Base-by-base conservation (phyloP, 208 protist species). In the Trichomonas tenax region DNA sequence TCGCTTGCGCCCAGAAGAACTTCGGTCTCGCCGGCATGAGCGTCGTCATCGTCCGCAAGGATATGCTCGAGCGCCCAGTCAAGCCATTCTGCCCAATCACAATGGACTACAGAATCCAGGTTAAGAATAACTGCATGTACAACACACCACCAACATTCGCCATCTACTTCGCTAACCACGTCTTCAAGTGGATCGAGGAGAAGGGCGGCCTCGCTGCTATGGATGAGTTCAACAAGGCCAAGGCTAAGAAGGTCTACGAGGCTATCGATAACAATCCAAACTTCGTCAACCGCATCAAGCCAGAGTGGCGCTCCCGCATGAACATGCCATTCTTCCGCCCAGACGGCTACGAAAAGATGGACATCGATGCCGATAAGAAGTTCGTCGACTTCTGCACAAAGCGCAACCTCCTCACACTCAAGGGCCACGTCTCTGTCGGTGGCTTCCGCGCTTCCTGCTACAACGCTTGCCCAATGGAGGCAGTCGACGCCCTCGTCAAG, bases 111-210 rank as follows among this genome's bases (percentile, higher is more conserved):
- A 95, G 49, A 95, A 63, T 72, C 11, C 46, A 95, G 46, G 89
- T 72, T 26, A 58, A 51, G 46, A 95, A 51, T 15, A 26, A 89
- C 11, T 51, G 49, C 89, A 34, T 95, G 15, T 95, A 95, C 46
- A 95, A 95, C 38, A 95, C 89, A 38, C 89, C 89, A 36, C 89
- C 89, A 81, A 81, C 46, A 45, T 95, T 95, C 46, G 49, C 46
- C 11, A 72, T 72, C 46, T 95, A 95, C 36, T 81, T 95, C 46
- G 49, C 49, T 23, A 72, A 72, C 46, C 46, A 51, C 38, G 36
- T 95, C 11, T 95, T 95, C 46, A 95, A 95, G 46, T 95, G 89
- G 89, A 51, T 95, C n/a, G 49, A 95, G 31, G 36, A 58, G n/a
- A 58, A 51, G 34, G 89, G 89, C 15, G 89, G 89, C 26, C 31